A percentile compares a stretch with the other conserved stretches of the same genome.
phyloP scores from a whole-genome alignment of 305 asterid genomes.

The Fraxinus greggii region DNA sequence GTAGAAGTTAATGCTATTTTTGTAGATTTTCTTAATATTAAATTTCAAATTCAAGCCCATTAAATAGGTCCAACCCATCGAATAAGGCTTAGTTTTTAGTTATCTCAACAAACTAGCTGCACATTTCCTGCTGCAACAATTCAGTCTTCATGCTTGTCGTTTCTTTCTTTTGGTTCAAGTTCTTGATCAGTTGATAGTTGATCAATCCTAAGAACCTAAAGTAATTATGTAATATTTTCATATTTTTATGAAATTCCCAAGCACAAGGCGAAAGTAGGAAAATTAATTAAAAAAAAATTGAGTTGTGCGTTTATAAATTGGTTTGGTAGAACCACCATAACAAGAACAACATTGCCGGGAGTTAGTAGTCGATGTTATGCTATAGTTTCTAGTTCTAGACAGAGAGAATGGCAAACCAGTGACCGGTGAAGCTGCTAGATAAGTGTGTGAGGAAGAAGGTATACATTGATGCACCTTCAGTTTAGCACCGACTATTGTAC shows the following conservation, averaged over 20 bases:
- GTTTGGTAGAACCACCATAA: no score
- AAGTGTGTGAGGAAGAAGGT: no score
- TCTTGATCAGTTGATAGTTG: not conserved
- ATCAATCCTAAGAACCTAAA: not conserved
- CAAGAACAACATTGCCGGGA: no score
- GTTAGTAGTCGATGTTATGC: no score
- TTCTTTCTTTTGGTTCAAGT: not conserved
- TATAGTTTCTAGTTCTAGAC: no score
- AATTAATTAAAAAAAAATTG: not conserved
- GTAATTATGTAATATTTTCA: not conserved
- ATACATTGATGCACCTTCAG: no score
- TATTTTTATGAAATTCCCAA: not conserved
- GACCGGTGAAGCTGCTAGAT: no score
- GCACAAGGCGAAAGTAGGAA: not conserved
- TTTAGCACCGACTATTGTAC: no score
- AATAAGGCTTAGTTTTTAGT: not conserved
- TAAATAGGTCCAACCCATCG: not conserved
- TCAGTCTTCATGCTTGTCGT: not conserved
- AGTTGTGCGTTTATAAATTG: not conserved
- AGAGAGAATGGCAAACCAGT: no score
- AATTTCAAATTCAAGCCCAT: not conserved
- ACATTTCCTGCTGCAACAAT: not conserved
- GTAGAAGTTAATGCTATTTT: not conserved
- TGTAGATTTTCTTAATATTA: not conserved
- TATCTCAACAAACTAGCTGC: not conserved